Evolutionary conservation across 257 asterid species (phyloP).

Genomic region (Solanum chmielewskii): DNA sequence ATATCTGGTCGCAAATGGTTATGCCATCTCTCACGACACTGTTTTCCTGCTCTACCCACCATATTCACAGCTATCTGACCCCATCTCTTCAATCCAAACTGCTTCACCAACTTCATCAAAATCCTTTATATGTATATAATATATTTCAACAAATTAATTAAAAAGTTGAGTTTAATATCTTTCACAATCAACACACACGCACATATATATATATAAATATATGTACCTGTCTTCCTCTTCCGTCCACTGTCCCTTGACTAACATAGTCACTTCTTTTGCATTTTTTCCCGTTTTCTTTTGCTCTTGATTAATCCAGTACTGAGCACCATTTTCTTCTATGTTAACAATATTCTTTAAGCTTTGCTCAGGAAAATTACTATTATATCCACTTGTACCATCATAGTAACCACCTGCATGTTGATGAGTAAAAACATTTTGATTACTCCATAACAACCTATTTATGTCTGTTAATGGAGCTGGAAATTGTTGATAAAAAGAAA

Average conservation of each 20-base stretch:
- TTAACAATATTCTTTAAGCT: neutral
- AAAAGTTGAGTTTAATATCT: neutral
- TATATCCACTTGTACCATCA: neutral
- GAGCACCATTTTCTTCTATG: neutral
- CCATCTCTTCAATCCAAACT: conserved; percentile 49
- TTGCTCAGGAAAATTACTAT: neutral
- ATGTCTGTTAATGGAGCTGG: conserved; percentile 16
- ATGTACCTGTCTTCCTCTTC: conserved; percentile 54
- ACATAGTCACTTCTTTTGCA: neutral
- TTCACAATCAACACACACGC: too few relatives aligned
- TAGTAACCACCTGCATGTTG: neutral
- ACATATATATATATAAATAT: too few relatives aligned
- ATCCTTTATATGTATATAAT: conserved; percentile 18
- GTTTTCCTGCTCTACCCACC: conserved; percentile 74
- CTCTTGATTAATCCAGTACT: neutral
- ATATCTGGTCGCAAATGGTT: conserved; percentile 71
- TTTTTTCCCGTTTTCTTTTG: conserved; percentile 1
- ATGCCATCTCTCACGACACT: conserved; percentile 79
- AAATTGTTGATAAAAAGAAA: conserved; percentile 6
- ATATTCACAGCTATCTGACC: conserved; percentile 40
- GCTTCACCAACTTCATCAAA: conserved; percentile 31
- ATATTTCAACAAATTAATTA: neutral
- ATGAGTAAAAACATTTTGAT: neutral
- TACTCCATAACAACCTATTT: conserved; percentile 23
- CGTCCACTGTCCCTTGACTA: conserved; percentile 73